Base-by-base conservation (phyloP, 345 rosid genomes). In the Acer negundo region DNA sequence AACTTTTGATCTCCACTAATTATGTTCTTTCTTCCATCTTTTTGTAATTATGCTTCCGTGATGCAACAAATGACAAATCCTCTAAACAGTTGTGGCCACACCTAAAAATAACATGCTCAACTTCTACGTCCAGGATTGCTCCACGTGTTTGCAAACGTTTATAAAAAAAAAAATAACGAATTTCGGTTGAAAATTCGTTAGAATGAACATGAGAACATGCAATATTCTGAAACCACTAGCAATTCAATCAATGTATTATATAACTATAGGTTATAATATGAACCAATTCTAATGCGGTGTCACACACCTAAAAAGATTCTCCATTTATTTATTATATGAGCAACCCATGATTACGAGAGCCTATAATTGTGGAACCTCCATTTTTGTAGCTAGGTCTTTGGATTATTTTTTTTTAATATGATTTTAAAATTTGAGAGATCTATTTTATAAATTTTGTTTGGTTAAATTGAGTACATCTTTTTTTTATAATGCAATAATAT, bases 281-380 rank as follows among this genome's bases (percentile, higher is more conserved):
- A 59, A 62, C 71, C 51, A 62, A 69, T 49, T 70, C 49, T 53
- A 63, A 73, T 65, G 56, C 10, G 6, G 72, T 64, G 77, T 24
- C 42, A 17, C 20, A 35, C 65, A 66, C 72, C 77, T 38, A 55
- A 53, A 53, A 40, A 69, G 75, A 79, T 79, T 79, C 82, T 42
- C 51, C 20, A 16, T 2, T 35, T 24, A n/a, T 56, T 56, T 19
- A 5, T 16, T 23, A 58, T 17, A 76, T 17, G 65, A 23, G 20
- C 9, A 76, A 20, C 35, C 10, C 58, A 40, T 42, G 76, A 78
- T 63, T 72, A 55, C 55, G 35, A n/a, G 59, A 61, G 19, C 10
- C 61, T 42, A 70, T n/a, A 40, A 71, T 24, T 28, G 40, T 64
- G 72, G 72, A 55, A 67, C 55, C 49, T 56, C 62, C 20, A 6